Percentiles rank a stretch among this genome's conserved stretches.
Evolutionary conservation across 148 eudicot species (phyloP).

Genomic region (Gaultheria prostrata): DNA sequence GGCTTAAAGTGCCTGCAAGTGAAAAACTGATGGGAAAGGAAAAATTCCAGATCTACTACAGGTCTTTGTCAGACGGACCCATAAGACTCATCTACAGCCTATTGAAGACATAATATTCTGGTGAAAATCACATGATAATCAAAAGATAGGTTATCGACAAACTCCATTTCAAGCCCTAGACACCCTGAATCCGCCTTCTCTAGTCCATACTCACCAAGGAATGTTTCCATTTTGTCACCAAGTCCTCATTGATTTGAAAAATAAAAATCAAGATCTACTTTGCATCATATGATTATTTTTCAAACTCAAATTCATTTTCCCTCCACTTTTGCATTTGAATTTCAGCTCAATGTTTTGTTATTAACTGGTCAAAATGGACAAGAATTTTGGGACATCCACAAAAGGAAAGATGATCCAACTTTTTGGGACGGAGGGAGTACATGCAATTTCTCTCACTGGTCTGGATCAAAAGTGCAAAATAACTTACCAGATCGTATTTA

Average conservation of each 20-base stretch:
- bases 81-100: neutral
- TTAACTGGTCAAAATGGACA: too few species aligned
- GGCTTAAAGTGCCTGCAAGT: neutral
- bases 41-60: neutral
- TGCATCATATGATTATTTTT: neutral
- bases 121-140: conserved; percentile 1
- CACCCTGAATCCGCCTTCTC: neutral
- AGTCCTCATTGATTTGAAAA: neutral
- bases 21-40: neutral
- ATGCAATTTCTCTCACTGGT: too few species aligned
- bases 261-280: neutral
- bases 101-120: neutral
- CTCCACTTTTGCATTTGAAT: too few species aligned
- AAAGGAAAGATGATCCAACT: too few species aligned
- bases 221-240: neutral
- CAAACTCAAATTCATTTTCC: too few species aligned
- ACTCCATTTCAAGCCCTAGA: neutral
- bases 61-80: neutral
- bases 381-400: too few species aligned
- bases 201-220: neutral
- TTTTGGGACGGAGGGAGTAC: too few species aligned
- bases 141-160: too few species aligned
- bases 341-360: too few species aligned
- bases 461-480: too few species aligned
- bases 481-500: too few species aligned